A percentile compares a stretch with the other conserved stretches of the same genome.
These are phyloP conservation scores for Emericellopsis cladophorae DNA, from an alignment of 2,329 filamentous ascomycete species.

Conservation along the genomic window DNA sequence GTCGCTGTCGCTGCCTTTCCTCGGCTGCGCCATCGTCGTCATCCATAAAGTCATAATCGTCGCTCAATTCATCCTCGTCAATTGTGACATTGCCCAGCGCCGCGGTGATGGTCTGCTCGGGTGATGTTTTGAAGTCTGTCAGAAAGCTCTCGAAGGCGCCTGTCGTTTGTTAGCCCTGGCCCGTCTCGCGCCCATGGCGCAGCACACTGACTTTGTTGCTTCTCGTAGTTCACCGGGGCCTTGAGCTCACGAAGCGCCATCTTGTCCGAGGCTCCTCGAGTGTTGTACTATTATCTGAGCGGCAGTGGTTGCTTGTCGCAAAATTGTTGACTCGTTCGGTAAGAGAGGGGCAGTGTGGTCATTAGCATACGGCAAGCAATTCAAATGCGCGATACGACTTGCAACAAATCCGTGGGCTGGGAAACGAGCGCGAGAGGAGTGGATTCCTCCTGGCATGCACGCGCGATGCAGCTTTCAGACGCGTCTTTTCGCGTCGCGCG, in stretches of 20 bases:
- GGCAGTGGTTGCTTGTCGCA: too few relatives aligned
- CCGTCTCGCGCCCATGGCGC: conserved; percentile 1
- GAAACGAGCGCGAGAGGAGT: neutral
- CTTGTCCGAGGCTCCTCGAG: conserved; percentile 9
- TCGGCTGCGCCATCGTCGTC: conserved; percentile 38
- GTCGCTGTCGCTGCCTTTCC: conserved; percentile 34
- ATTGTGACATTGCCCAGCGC: conserved; percentile 78
- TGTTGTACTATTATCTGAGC: too few relatives aligned
- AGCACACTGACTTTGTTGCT: conserved; percentile 58
- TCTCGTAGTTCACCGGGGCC: conserved; percentile 73
- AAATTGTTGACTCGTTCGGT: neutral
- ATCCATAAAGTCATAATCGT: conserved; percentile 90
- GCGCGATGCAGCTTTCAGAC: conserved; percentile 6
- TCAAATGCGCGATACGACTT: neutral
- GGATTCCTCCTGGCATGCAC: neutral
- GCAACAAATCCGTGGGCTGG: conserved; percentile 6
- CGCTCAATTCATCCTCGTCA: conserved; percentile 73
- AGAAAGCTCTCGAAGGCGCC: conserved; percentile 82
- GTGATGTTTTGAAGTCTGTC: conserved; percentile 72
- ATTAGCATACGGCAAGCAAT: conserved; percentile 1
- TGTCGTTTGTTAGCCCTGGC: conserved; percentile 18
- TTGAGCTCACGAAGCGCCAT: conserved; percentile 83
- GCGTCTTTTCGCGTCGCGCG: conserved; percentile 21
- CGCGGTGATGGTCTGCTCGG: conserved; percentile 58
- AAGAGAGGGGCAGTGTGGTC: neutral